Evolutionary conservation across 257 asterid species (phyloP).

Genomic region (Rauvolfia tetraphylla): DNA sequence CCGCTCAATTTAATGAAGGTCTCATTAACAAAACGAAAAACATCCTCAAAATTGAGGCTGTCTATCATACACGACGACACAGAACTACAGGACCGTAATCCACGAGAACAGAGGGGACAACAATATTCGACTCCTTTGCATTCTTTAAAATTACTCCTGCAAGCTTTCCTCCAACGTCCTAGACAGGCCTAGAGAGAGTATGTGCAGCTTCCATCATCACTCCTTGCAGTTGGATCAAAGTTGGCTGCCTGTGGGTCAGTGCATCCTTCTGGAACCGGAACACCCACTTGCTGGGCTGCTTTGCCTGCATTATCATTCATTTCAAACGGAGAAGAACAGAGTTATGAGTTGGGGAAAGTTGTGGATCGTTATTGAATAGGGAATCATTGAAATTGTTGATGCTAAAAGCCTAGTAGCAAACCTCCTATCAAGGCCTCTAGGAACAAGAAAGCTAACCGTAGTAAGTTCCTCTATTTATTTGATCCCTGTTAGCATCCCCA

Average conservation of each 20-base stretch:
- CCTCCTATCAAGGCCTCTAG: slow-evolving; percentile 23
- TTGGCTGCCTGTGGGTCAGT: slow-evolving; percentile 54
- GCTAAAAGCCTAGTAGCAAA: background rate
- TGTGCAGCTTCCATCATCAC: slow-evolving; percentile 60
- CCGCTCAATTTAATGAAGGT: background rate
- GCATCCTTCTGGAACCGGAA: slow-evolving; percentile 65
- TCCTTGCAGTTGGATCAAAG: slow-evolving; percentile 66
- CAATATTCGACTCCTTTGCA: background rate
- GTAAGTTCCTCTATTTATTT: slow-evolving; percentile 51
- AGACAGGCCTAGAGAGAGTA: slow-evolving; percentile 22
- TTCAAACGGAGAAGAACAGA: background rate
- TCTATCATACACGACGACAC: background rate
- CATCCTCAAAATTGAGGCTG: background rate
- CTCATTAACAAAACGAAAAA: background rate
- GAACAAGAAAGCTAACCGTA: slow-evolving; percentile 36
- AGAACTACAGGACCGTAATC: background rate
- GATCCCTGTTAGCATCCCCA: slow-evolving; percentile 75
- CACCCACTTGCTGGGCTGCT: slow-evolving; percentile 44
- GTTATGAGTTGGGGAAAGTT: background rate
- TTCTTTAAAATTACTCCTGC: background rate
- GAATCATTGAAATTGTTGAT: background rate
- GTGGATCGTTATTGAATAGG: background rate
- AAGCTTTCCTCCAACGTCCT: background rate
- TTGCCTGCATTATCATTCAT: slow-evolving; percentile 28
- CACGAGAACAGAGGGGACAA: background rate